A percentile compares a stretch with the other conserved stretches of the same genome.
phyloP scores from a whole-genome alignment of 1,284 basidiomycete genomes.

The Ceratobasidium sp. region DNA sequence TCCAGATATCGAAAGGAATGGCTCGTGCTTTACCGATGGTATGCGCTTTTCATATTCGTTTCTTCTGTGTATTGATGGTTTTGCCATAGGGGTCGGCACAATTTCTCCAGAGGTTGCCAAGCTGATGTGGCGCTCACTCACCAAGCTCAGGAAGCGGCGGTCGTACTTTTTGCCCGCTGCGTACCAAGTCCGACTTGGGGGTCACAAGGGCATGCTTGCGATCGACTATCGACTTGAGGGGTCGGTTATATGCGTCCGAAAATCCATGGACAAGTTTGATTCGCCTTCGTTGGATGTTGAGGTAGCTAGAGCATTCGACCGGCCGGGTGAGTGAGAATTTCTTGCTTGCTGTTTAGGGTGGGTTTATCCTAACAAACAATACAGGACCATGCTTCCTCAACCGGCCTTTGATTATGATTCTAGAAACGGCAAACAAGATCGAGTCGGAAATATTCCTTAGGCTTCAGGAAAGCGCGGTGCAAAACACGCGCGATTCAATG shows the following conservation, averaged over 20 bases:
- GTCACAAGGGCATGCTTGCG: slow-evolving; percentile 63
- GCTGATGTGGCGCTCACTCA: slow-evolving; percentile 62
- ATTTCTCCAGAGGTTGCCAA: slow-evolving; percentile 68
- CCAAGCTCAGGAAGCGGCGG: slow-evolving; percentile 56
- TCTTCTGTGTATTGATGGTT: slow-evolving; percentile 37
- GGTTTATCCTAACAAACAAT: slow-evolving; percentile 27
- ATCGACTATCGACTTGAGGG: slow-evolving; percentile 62
- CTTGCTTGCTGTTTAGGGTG: slow-evolving; percentile 58
- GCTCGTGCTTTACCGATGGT: slow-evolving; percentile 60
- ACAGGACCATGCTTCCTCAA: slow-evolving; percentile 43
- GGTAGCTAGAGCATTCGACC: slow-evolving; percentile 71
- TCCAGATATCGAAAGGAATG: slow-evolving; percentile 59
- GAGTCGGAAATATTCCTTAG: slow-evolving; percentile 63
- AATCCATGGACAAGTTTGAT: slow-evolving; percentile 74
- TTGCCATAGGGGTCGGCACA: slow-evolving; percentile 69
- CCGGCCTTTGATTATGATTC: slow-evolving; percentile 73
- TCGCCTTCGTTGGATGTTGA: slow-evolving; percentile 64
- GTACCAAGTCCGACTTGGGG: slow-evolving; percentile 52
- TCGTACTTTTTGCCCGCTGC: slow-evolving; percentile 50
- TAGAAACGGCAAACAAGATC: slow-evolving; percentile 64
- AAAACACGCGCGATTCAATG: slow-evolving; percentile 59
- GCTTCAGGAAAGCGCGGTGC: slow-evolving; percentile 66
- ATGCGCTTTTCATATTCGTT: neutral
- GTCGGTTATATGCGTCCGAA: slow-evolving; percentile 61
- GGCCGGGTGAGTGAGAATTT: slow-evolving; percentile 59